phyloP scores from a whole-genome alignment of 164 flowering plant species.

The Liriodendron chinense region DNA sequence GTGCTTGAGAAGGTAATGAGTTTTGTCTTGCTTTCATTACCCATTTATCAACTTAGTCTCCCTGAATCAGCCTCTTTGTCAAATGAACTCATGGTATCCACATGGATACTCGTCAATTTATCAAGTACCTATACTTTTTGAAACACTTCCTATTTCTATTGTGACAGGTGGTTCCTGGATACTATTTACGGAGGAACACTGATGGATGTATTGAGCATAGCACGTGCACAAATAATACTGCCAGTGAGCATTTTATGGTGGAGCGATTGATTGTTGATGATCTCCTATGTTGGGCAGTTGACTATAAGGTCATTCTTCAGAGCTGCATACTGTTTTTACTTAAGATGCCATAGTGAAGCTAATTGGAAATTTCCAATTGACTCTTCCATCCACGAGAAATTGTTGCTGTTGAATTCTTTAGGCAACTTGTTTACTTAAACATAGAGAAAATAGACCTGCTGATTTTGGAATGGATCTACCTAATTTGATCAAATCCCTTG shows the following conservation, averaged over 20 bases:
- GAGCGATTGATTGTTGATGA: slow-evolving; percentile 87
- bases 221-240: slow-evolving; percentile 84
- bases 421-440: neutral
- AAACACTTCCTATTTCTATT: slow-evolving; percentile 2
- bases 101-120: neutral
- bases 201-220: slow-evolving; percentile 87
- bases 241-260: slow-evolving; percentile 96
- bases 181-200: slow-evolving; percentile 71
- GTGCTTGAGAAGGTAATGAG: slow-evolving; percentile 85
- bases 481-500: neutral
- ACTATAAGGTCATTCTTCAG: slow-evolving; percentile 65
- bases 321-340: neutral
- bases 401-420: neutral
- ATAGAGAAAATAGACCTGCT: neutral
- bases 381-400: neutral
- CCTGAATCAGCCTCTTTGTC: neutral
- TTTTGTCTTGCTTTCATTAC: slow-evolving; percentile 9
- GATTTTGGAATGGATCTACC: neutral
- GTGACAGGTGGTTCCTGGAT: slow-evolving; percentile 91
- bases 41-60: neutral
- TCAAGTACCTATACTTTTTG: neutral
- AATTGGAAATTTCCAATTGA: neutral
- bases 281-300: slow-evolving; percentile 72
- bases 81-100: neutral
- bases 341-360: neutral